phyloP scores from a whole-genome alignment of 2,329 filamentous ascomycete genomes.

The Aureobasidium namibiae region DNA sequence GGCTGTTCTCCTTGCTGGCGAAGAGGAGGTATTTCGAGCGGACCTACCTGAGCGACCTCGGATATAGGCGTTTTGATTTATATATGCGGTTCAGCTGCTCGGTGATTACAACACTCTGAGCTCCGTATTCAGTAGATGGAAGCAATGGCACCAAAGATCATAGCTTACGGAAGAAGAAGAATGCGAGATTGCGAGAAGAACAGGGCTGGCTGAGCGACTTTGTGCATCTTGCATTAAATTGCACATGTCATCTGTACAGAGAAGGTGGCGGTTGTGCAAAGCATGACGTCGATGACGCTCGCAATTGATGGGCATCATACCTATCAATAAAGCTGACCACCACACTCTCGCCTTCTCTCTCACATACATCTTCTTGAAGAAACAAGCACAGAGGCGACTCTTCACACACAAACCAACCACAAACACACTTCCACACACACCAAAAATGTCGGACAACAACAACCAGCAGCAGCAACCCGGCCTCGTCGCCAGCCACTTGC shows the following conservation, averaged over 20 bases:
- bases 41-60: not conserved
- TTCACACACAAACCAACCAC: not conserved
- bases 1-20: not conserved
- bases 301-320: not conserved
- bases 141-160: not conserved
- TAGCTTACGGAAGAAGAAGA: not conserved
- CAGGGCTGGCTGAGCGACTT: not conserved
- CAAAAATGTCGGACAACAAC: conserved; percentile 19
- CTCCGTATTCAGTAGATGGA: not conserved
- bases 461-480: conserved; percentile 45
- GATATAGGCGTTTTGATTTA: not conserved
- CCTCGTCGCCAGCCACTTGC: conserved; percentile 55
- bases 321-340: not conserved
- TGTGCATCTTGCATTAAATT: too few relatives aligned
- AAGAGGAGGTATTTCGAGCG: not conserved
- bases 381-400: not conserved
- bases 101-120: not conserved
- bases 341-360: not conserved
- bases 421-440: not conserved
- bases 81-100: not conserved
- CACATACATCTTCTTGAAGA: not conserved
- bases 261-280: not conserved
- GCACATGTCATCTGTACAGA: too few relatives aligned
- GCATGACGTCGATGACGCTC: conserved; percentile 1
- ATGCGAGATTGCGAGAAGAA: conserved; percentile 1